Evolutionary conservation across 805 yeast species (phyloP).

Genomic region (Zygosaccharomyces bisporus): DNA sequence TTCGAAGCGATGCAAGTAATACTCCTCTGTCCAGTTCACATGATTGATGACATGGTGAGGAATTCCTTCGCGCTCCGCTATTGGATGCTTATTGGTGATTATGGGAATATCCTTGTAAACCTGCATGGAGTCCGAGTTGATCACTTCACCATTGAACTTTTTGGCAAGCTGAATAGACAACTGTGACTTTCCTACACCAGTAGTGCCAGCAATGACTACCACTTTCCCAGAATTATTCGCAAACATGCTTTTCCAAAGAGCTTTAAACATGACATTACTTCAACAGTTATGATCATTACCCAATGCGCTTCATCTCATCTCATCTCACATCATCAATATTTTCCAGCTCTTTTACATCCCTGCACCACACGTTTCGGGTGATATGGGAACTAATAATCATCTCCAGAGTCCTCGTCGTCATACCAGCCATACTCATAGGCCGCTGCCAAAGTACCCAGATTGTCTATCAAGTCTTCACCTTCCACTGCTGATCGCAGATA

Average conservation of each 20-base stretch:
- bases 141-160: constrained; percentile 76
- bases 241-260: constrained; percentile 6
- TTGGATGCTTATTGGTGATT: constrained; percentile 91
- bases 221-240: constrained; percentile 35
- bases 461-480: constrained; percentile 51
- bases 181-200: constrained; percentile 95
- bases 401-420: constrained; percentile 45
- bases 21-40: constrained; percentile 74
- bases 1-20: constrained; percentile 74
- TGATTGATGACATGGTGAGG: constrained; percentile 88
- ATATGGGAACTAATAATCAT: constrained; percentile 22
- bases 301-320: neutral
- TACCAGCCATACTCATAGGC: constrained; percentile 53
- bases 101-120: constrained; percentile 69
- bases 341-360: neutral
- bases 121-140: constrained; percentile 97
- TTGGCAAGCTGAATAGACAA: constrained; percentile 64
- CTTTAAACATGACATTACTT: constrained; percentile 7
- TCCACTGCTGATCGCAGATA: constrained; percentile 42
- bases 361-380: neutral
- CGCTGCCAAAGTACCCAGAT: constrained; percentile 41
- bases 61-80: constrained; percentile 66
- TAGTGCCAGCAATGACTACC: constrained; percentile 80
- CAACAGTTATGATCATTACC: neutral
- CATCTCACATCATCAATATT: constrained; percentile 6